Base-by-base conservation (phyloP, 192 early-diverging fungal species). In the Spizellomyces punctatus region DNA sequence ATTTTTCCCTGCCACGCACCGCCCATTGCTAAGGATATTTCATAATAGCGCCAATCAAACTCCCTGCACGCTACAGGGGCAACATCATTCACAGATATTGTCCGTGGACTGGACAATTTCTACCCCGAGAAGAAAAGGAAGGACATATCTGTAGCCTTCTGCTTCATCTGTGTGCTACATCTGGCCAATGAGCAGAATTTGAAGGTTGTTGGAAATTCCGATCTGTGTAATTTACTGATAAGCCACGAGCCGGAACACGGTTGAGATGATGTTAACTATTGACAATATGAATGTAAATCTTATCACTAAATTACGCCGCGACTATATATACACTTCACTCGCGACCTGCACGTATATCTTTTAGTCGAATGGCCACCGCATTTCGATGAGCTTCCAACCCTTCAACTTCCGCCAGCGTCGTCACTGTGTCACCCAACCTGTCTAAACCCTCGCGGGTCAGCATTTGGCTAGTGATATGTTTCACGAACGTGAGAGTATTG, bases 101-200 rank as follows among this genome's bases (percentile, higher is more conserved):
- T 97, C 43, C 72, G 85, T 36, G 81, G 82, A 17, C 83, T 99
- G 17, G 89, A 87, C 75, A 83, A 82, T 56, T 71, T 90, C 54
- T 99, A 99, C 72, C 78, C 91, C 50, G 83, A 83, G 41, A 86
- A 94, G 57, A 89, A 86, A 65, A 84, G 94, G 65, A 85, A 88
- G 66, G 96, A 99, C 55, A 96, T 99, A 66, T 96, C 95, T 4
- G 89, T 96, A n/a, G 89, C 95, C 41, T 99, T 93, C 73, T 96
- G 95, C 79, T 99, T 99, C 77, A 98, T 99, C 67, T 96, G 95
- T 69, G 76, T 99, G 59, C 78, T 99, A 69, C 96, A 99, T 86
- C 76, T 99, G 71, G 95, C 95, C 44, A 97, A 99, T 75, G 96
- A 98, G 77, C 89, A 94, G 73, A 89, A 90, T 63, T 78, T 98